Percentiles rank a stretch among this genome's conserved stretches.
These are phyloP conservation scores for Suillus subalutaceus DNA, from an alignment of 768 basidiomycete species.

Conservation along the genomic window DNA sequence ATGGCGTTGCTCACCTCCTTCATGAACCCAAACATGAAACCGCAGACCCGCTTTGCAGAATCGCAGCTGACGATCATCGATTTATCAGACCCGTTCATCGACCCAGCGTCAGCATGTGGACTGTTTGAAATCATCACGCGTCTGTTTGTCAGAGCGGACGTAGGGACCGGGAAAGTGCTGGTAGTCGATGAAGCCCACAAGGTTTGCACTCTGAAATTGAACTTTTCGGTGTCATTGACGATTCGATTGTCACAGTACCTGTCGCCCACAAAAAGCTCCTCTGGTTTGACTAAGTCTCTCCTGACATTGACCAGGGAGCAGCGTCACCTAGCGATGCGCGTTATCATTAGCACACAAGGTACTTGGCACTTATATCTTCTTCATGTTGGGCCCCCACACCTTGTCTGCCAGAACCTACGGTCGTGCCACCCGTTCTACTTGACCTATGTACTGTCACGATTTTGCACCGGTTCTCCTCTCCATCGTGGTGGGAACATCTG, in stretches of 20 bases:
- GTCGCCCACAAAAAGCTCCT: conserved; percentile 43
- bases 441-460: conserved; percentile 68
- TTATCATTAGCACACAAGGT: conserved; percentile 79
- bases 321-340: conserved; percentile 70
- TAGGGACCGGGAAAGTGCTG: conserved; percentile 66
- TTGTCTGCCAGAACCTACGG: conserved; percentile 60
- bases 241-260: conserved; percentile 53
- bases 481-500: conserved; percentile 75
- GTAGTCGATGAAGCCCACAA: conserved; percentile 81
- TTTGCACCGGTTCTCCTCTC: conserved; percentile 76
- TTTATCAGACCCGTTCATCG: conserved; percentile 74
- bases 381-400: not conserved
- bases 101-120: conserved; percentile 65
- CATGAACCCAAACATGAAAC: conserved; percentile 44
- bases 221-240: not conserved
- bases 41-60: conserved; percentile 45
- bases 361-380: conserved; percentile 11
- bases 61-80: conserved; percentile 72
- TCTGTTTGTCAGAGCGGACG: conserved; percentile 61
- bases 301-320: conserved; percentile 67
- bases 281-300: conserved; percentile 61
- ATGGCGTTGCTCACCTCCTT: conserved; percentile 64
- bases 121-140: conserved; percentile 72
- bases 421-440: conserved; percentile 66
- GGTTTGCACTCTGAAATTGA: conserved; percentile 33